These are phyloP conservation scores for Neurospora tetraspora DNA, from an alignment of 495 filamentous ascomycete genomes.

Conservation along the genomic window DNA sequence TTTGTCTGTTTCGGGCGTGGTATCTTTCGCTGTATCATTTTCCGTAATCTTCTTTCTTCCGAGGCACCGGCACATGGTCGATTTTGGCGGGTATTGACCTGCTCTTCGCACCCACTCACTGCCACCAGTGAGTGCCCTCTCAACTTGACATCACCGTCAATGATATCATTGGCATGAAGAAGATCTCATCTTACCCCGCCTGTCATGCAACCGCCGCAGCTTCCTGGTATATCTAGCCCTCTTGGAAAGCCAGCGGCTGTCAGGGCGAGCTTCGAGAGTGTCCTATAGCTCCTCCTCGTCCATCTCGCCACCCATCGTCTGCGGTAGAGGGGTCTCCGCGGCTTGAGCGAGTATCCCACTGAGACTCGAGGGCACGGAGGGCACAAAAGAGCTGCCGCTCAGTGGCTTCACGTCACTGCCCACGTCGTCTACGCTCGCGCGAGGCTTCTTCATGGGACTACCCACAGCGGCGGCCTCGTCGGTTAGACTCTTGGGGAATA, in stretches of 20 bases:
- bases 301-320: background rate
- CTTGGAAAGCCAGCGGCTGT: background rate
- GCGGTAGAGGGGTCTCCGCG: background rate
- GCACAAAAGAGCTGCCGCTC: background rate
- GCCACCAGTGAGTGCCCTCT: background rate
- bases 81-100: too few relatives aligned
- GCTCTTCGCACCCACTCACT: too few relatives aligned
- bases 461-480: slow-evolving; percentile 47
- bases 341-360: background rate
- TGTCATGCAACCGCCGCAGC: background rate
- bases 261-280: background rate
- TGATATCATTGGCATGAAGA: background rate
- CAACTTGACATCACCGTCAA: background rate
- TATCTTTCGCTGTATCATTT: background rate
- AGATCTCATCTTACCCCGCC: background rate
- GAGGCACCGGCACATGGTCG: background rate
- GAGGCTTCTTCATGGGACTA: slow-evolving; percentile 76
- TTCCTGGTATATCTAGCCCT: background rate
- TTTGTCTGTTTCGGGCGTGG: background rate
- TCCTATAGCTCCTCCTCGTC: background rate
- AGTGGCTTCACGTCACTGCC: slow-evolving; percentile 1
- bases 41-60: background rate
- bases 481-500: slow-evolving; percentile 24
- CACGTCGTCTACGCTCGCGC: slow-evolving; percentile 49
- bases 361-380: background rate